Base-by-base conservation (phyloP, 139 green algal genomes). In the Dunaliella sp. region DNA sequence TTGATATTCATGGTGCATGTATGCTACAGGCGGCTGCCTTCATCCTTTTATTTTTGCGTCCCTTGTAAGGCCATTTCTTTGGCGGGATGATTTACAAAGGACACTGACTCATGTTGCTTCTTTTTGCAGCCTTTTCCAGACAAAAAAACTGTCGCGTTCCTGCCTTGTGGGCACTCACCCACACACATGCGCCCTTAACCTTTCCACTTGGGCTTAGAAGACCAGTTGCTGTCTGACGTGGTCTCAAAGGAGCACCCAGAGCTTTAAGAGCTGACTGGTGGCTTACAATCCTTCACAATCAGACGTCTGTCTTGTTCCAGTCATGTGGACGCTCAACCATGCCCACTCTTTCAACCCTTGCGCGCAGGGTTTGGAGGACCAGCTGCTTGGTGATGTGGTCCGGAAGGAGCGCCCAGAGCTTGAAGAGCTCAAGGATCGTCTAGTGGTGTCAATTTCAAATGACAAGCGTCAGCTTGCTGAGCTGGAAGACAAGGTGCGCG, bases 201-300 rank as follows among this genome's bases (percentile, higher is more conserved):
- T 30, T 35, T 28, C 24, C 30, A n/a, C n/a, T 83, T 93, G 90
- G 95, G 94, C 31, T 86, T 97, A 59, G 95, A 97, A 90, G 95
- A 98, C 84, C 95, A 98, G 91, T 91, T 98, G 77, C 89, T 98
- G 77, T 93, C 90, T 3, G 91, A 96, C 77, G 92, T 97, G 37
- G 94, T 98, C 72, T 88, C 92, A 0, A 93, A 91, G 83, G 95
- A 98, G 87, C 87, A 92, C 7, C 92, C 93, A 0, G 95, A 94
- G 37, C 87, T 95, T 37, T 91, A 95, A 81, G 91, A 93, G 89
- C 86, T 90, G 32, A 93, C 91, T 59, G 94, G n/a, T n/a, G n/a
- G n/a, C n/a, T n/a, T n/a, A n/a, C n/a, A n/a, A n/a, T n/a, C n/a
- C n/a, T n/a, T n/a, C n/a, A n/a, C n/a, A n/a, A n/a, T n/a, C n/a